phyloP scores from a whole-genome alignment of 75 land plant species.

The Sequoia sempervirens region DNA sequence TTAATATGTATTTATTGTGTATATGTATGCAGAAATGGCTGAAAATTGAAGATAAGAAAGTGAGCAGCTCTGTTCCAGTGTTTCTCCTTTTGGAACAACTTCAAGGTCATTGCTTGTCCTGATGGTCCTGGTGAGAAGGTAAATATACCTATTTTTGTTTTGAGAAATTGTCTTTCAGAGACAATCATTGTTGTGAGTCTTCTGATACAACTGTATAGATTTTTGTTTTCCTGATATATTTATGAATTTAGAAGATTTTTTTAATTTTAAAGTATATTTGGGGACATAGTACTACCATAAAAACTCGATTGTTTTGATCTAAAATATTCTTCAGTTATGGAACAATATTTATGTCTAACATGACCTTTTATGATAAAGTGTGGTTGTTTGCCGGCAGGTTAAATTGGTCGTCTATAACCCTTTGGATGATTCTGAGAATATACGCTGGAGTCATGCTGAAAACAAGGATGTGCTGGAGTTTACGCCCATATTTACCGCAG shows the following conservation, averaged over 20 bases:
- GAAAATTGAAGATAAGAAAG: constrained; percentile 29
- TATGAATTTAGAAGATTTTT: neutral
- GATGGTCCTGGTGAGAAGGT: constrained; percentile 14
- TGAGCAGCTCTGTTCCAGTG: constrained; percentile 29
- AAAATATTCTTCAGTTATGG: too few species aligned
- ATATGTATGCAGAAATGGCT: constrained; percentile 30
- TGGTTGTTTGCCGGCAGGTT: too few species aligned
- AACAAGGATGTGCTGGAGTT: too few species aligned
- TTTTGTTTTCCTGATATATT: neutral
- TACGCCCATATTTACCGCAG: too few species aligned
- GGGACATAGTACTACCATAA: too few species aligned
- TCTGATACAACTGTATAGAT: neutral
- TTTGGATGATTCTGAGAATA: too few species aligned
- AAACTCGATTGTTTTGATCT: too few species aligned
- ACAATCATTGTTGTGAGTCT: neutral
- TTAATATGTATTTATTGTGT: neutral
- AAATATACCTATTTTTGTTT: neutral
- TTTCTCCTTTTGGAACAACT: constrained; percentile 36
- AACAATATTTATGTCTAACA: too few species aligned
- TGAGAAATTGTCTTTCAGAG: neutral
- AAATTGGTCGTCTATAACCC: too few species aligned
- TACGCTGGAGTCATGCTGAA: too few species aligned
- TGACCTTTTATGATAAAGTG: too few species aligned
- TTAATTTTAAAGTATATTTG: too few species aligned
- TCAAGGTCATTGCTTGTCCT: constrained; percentile 29